Evolutionary conservation across 148 eudicot genomes (phyloP).

Genomic region (Arbutus unedo): DNA sequence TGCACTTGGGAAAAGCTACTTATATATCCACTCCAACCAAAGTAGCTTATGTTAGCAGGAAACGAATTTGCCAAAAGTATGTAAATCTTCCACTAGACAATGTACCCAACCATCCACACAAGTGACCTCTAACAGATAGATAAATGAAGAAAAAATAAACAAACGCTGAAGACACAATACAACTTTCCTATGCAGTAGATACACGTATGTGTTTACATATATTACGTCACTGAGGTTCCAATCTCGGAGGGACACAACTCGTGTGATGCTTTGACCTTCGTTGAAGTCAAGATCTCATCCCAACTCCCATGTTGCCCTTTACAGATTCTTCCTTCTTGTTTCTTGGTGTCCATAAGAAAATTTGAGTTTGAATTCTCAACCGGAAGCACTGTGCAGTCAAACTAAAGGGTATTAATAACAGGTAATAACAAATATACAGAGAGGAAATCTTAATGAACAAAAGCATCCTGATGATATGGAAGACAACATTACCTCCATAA

Average conservation of each 20-base stretch:
- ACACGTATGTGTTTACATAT: neutral
- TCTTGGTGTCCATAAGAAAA: conserved; percentile 23
- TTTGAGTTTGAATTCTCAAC: neutral
- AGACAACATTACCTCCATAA: neutral
- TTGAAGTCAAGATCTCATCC: conserved; percentile 43
- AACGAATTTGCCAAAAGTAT: neutral
- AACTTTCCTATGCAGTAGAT: neutral
- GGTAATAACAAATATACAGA: neutral
- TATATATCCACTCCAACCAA: neutral
- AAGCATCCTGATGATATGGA: neutral
- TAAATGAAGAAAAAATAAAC: neutral
- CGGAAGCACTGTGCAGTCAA: neutral
- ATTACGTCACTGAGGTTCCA: conserved; percentile 58
- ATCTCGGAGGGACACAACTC: conserved; percentile 70
- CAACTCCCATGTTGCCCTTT: conserved; percentile 46
- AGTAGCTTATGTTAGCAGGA: neutral
- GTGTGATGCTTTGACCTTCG: conserved; percentile 64
- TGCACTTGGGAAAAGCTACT: conserved; percentile 19
- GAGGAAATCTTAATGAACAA: neutral
- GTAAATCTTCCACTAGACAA: neutral
- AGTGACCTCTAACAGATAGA: conserved; percentile 37
- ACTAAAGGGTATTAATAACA: neutral
- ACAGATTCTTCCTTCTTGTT: conserved; percentile 85
- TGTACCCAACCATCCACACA: neutral
- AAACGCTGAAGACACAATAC: neutral